Evolutionary conservation across 495 filamentous ascomycete genomes (phyloP).

Genomic region (Tuber melanosporum): DNA sequence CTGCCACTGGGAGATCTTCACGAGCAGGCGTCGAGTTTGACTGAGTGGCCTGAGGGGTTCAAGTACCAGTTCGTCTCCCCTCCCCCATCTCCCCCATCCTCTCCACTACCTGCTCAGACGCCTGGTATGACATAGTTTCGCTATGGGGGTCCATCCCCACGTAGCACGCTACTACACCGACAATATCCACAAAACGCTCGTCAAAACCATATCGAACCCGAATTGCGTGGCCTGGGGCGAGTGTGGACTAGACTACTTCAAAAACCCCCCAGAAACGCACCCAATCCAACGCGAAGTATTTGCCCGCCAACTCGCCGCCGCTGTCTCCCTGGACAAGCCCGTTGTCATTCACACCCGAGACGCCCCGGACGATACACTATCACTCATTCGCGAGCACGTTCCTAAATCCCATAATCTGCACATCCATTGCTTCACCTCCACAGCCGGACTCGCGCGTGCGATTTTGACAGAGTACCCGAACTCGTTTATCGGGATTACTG

Average conservation of each 20-base stretch:
- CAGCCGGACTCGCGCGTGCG: conserved; percentile 13
- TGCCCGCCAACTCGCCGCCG: conserved; percentile 28
- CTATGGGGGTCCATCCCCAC: conserved; percentile 33
- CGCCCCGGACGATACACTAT: conserved; percentile 31
- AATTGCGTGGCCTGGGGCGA: conserved; percentile 56
- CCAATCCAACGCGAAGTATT: conserved; percentile 26
- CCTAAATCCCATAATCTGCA: conserved; percentile 30
- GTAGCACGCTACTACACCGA: conserved; percentile 25
- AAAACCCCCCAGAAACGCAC: conserved; percentile 15
- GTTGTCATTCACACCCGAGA: conserved; percentile 32
- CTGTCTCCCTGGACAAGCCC: conserved; percentile 25
- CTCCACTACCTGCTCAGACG: background rate
- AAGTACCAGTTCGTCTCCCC: conserved; percentile 27
- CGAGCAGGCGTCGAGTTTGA: conserved; percentile 20
- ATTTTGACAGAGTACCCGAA: conserved; percentile 29
- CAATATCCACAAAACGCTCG: conserved; percentile 19
- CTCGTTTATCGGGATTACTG: conserved; percentile 31
- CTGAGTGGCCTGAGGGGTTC: conserved; percentile 32
- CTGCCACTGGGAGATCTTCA: conserved; percentile 17
- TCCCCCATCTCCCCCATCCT: background rate
- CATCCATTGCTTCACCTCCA: conserved; percentile 35
- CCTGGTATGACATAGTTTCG: conserved; percentile 20
- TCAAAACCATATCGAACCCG: conserved; percentile 51
- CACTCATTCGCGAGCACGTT: conserved; percentile 21
- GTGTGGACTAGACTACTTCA: conserved; percentile 37